Evolutionary conservation across 805 yeast species (phyloP).

Genomic region (Metschnikowia orientalis): DNA sequence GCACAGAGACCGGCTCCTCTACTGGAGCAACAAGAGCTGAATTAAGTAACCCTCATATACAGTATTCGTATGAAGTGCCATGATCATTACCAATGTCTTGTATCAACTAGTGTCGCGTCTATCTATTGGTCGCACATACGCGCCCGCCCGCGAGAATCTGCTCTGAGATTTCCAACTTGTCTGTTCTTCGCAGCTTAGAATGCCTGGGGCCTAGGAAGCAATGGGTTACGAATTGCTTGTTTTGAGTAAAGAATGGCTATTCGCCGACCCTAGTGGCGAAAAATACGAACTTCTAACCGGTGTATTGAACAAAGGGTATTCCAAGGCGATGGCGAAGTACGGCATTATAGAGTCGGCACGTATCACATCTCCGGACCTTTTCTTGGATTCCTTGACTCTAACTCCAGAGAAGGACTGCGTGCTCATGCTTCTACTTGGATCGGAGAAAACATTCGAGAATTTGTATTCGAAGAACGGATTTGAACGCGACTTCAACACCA

Average conservation of each 20-base stretch:
- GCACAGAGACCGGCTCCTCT: no score
- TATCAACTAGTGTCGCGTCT: no score
- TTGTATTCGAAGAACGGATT: constrained; percentile 21
- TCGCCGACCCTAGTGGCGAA: constrained; percentile 3
- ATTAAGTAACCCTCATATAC: no score
- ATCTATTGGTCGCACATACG: no score
- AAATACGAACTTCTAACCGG: constrained; percentile 17
- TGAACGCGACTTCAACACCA: constrained; percentile 22
- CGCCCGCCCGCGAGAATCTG: no score
- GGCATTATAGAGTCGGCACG: constrained; percentile 40
- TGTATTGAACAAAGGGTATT: constrained; percentile 49
- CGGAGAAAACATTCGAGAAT: constrained; percentile 20
- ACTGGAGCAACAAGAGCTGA: no score
- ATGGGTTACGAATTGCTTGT: constrained; percentile 24
- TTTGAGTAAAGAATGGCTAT: constrained; percentile 24
- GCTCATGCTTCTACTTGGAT: constrained; percentile 27
- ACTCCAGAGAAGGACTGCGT: constrained; percentile 14
- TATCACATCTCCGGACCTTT: constrained; percentile 24
- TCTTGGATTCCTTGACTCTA: constrained; percentile 27
- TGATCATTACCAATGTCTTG: no score
- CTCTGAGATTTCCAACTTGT: no score
- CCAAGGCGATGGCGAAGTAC: constrained; percentile 43
- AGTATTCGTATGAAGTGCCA: no score
- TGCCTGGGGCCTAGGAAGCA: no score
- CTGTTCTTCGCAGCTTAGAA: no score